phyloP scores from a whole-genome alignment of 129 eudicot species.

The Tagetes erecta region DNA sequence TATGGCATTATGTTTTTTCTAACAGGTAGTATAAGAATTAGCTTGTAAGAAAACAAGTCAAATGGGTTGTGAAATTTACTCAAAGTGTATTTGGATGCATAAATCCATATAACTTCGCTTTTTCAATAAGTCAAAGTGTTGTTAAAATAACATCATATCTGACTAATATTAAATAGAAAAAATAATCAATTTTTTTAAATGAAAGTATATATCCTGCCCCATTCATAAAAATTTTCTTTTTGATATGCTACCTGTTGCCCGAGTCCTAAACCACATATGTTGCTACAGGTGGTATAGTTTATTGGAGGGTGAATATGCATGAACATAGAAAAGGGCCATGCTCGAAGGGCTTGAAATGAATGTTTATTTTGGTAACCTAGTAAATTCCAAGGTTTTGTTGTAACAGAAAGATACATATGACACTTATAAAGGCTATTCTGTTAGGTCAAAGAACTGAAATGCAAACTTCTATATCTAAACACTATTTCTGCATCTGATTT shows the following conservation, averaged over 20 bases:
- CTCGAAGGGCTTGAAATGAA: constrained; percentile 6
- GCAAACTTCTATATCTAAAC: constrained; percentile 8
- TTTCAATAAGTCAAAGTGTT: neutral
- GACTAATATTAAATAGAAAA: neutral
- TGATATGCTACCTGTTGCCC: neutral
- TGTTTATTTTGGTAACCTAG: neutral
- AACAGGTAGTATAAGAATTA: neutral
- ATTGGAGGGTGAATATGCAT: constrained; percentile 1
- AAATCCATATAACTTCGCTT: neutral
- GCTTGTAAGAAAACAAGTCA: neutral
- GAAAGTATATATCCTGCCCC: neutral
- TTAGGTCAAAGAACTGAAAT: constrained; percentile 12
- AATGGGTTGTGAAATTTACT: neutral
- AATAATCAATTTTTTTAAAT: neutral
- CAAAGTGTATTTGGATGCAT: neutral
- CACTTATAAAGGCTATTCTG: constrained; percentile 4
- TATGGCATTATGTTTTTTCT: neutral
- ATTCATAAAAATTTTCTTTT: neutral
- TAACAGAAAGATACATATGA: constrained; percentile 4
- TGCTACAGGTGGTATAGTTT: neutral
- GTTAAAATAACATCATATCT: neutral
- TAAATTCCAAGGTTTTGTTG: neutral
- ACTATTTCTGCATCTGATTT: constrained; percentile 12
- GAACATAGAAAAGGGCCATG: constrained; percentile 2
- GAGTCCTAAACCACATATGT: neutral